Conservation (phyloP, 2,329 filamentous ascomycete species). For the Apiospora aurea region DNA sequence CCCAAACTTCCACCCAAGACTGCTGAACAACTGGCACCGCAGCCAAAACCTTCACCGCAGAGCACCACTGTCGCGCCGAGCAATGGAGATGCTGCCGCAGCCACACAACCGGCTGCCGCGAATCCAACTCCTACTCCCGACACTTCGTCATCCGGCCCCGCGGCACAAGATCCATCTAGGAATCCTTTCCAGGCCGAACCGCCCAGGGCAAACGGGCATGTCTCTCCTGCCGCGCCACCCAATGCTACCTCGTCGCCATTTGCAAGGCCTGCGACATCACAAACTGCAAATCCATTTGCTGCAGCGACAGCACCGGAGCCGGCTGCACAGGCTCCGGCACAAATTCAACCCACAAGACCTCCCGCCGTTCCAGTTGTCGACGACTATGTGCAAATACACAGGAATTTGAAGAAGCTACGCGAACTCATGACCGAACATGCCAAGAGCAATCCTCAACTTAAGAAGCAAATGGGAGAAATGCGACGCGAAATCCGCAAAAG, state of each 20-base stretch:
- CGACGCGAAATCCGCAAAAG: slow-evolving; percentile 74
- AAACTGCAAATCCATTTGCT: slow-evolving; percentile 12
- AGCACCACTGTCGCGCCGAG: neutral
- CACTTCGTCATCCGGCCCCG: neutral
- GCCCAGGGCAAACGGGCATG: slow-evolving; percentile 10
- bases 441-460: slow-evolving; percentile 64
- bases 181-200: neutral
- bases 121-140: neutral
- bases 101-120: slow-evolving; percentile 11
- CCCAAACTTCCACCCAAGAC: slow-evolving; percentile 52
- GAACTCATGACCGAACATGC: slow-evolving; percentile 57
- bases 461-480: slow-evolving; percentile 73
- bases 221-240: slow-evolving; percentile 15
- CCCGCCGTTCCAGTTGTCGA: slow-evolving; percentile 38
- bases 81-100: slow-evolving; percentile 5
- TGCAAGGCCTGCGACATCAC: slow-evolving; percentile 9
- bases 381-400: slow-evolving; percentile 66
- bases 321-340: neutral
- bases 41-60: slow-evolving; percentile 32
- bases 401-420: slow-evolving; percentile 67
- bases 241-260: slow-evolving; percentile 21
- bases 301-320: neutral
- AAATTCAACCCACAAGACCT: slow-evolving; percentile 9
- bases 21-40: too few species aligned
- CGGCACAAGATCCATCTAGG: neutral